Evolutionary conservation across 2,329 filamentous ascomycete species (phyloP), one percentile per base, ranked within the genome.

Genomic region (Paecilomyces sp.): DNA sequence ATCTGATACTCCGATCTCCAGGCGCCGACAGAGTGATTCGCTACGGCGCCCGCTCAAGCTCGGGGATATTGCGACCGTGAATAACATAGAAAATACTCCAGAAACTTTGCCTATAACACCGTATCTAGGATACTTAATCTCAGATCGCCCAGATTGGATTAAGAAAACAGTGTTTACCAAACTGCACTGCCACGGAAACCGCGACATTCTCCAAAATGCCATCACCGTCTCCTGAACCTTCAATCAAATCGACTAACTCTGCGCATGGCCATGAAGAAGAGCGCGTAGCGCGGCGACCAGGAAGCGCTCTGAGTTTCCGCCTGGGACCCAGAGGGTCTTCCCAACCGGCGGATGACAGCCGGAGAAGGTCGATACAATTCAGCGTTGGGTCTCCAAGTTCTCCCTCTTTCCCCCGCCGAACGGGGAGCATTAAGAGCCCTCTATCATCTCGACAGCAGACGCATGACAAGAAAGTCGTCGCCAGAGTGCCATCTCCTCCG

Each of bases 341-440:
- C 18, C 65, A 68, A 13, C 57, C 64, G 24, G 64, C 64, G 47
- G 68, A 69, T 15, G 66, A 66, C 54, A 62, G 68, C 8, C 70
- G 72, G 11, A 67, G 71, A 47, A 72, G 68, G 57, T 77, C 75
- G 7, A 75, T 77, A 52, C 74, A 76, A 58, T 77, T 77, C 61
- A 72, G 70, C 56, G 63, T 74, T 36, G 69, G 66, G 15, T 58
- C 62, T 8, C 62, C 71, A 8, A 69, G 73, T 28, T 61, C 67
- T 5, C 68, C 69, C 57, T 61, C 73, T 30, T 62, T 68, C 41
- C 41, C 41, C 4, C 66, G 63, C 54, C 70, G 71, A 6, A 66
- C 67, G 11, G 60, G 60, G 55, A 75, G 67, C 59, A 61, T 61
- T 66, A 58, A 65, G 62, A 55, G 68, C 65, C 51, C 41, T 18